Evolutionary conservation across 441 rosid genomes (phyloP).

Genomic region (Adansonia rubrostipa): DNA sequence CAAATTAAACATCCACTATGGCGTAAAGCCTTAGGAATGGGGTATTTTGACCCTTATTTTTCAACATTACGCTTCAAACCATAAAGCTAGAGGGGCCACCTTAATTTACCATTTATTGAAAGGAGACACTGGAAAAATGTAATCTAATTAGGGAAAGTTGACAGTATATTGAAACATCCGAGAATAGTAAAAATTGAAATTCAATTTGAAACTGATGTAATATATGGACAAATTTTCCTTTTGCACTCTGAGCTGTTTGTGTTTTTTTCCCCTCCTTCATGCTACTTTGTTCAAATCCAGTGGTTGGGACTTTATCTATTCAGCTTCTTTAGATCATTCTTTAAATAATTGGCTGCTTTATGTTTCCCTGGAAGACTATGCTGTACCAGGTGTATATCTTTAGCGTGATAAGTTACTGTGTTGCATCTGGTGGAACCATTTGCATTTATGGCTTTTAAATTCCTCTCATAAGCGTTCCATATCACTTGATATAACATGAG

Average conservation of each 20-base stretch:
- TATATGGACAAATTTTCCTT: background rate
- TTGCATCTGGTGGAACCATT: constrained; percentile 14
- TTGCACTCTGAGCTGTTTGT: background rate
- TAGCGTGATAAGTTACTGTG: background rate
- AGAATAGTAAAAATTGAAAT: constrained; percentile 7
- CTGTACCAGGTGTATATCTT: background rate
- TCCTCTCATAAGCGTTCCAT: background rate
- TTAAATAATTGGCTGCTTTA: background rate
- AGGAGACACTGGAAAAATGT: background rate
- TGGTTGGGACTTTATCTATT: background rate
- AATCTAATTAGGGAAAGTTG: background rate
- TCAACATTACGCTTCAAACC: background rate
- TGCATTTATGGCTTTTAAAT: constrained; percentile 12
- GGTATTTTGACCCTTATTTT: constrained; percentile 1
- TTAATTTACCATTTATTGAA: background rate
- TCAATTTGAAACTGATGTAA: background rate
- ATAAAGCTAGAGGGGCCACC: background rate
- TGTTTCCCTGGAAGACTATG: background rate
- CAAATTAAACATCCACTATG: constrained; percentile 2
- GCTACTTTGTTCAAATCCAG: constrained; percentile 15
- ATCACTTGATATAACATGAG: background rate
- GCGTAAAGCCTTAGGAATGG: background rate
- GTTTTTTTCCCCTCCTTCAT: background rate
- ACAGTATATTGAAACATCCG: background rate
- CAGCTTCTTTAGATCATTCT: background rate